A percentile compares a stretch with the other conserved stretches of the same genome.
These are phyloP conservation scores for Phyllosticta capitalensis DNA, from an alignment of 2,329 filamentous ascomycete genomes.

Conservation along the genomic window DNA sequence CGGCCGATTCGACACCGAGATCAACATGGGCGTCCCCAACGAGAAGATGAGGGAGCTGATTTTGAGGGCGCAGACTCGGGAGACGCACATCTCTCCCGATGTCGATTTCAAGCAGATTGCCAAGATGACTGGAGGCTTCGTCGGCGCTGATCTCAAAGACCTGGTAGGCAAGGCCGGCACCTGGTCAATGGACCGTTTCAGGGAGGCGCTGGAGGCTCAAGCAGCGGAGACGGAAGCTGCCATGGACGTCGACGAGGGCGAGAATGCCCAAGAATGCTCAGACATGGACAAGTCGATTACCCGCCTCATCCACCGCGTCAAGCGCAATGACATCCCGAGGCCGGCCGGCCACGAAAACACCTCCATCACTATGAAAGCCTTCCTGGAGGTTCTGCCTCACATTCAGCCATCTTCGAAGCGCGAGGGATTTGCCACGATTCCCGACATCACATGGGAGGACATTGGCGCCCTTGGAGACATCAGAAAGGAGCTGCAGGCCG, in stretches of 20 bases:
- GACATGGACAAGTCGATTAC: constrained; percentile 22
- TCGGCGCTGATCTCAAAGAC: constrained; percentile 78
- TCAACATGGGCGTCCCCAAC: constrained; percentile 81
- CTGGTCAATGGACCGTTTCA: constrained; percentile 53
- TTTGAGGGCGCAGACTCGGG: constrained; percentile 59
- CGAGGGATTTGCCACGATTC: constrained; percentile 91
- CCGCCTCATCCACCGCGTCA: constrained; percentile 43
- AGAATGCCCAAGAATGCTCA: constrained; percentile 2
- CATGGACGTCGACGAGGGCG: constrained; percentile 43
- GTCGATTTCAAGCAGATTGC: constrained; percentile 68
- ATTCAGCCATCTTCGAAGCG: constrained; percentile 76
- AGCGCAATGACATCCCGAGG: constrained; percentile 38
- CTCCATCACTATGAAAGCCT: constrained; percentile 56
- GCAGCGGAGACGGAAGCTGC: constrained; percentile 26
- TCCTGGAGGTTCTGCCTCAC: constrained; percentile 62
- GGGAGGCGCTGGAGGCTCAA: constrained; percentile 41
- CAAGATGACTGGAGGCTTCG: constrained; percentile 81
- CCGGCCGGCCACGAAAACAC: constrained; percentile 47
- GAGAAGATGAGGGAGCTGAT: constrained; percentile 70
- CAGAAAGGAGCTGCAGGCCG: constrained; percentile 69
- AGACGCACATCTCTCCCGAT: constrained; percentile 54
- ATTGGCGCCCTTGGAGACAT: constrained; percentile 78
- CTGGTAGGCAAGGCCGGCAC: constrained; percentile 56
- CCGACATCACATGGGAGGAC: constrained; percentile 85
- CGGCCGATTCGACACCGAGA: constrained; percentile 71